phyloP scores from a whole-genome alignment of 331 rosid genomes.

The Phaseolus coccineus region DNA sequence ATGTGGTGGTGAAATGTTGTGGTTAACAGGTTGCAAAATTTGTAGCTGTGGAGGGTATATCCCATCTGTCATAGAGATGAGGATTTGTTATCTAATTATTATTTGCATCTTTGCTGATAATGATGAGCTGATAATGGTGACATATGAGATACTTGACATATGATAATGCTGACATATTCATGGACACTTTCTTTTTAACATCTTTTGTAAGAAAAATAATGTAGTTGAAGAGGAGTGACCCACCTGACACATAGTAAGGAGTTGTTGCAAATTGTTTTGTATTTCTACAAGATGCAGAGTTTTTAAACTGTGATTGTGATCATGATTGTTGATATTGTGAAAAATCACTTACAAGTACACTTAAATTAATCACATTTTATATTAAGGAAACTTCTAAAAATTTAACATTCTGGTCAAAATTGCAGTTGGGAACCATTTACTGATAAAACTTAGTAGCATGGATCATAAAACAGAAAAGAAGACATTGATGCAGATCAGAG shows the following conservation, averaged over 20 bases:
- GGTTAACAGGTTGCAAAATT: constrained; percentile 23
- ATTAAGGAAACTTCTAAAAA: not conserved
- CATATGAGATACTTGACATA: not conserved
- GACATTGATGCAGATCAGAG: not conserved
- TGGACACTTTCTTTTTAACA: not conserved
- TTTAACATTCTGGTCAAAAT: not conserved
- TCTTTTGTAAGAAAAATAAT: constrained; percentile 5
- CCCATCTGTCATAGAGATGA: constrained; percentile 24
- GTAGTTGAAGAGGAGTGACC: constrained; percentile 18
- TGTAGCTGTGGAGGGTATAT: constrained; percentile 34
- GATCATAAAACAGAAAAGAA: not conserved
- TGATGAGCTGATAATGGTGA: not conserved
- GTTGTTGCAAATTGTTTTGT: not conserved
- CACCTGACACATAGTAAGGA: not conserved
- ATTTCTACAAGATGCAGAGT: not conserved
- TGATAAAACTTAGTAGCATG: not conserved
- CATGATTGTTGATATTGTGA: not conserved
- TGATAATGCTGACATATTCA: not conserved
- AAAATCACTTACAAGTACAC: not conserved
- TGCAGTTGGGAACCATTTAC: not conserved
- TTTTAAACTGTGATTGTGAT: not conserved
- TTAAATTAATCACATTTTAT: not conserved
- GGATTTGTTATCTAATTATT: constrained; percentile 29
- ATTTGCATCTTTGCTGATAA: constrained; percentile 3
- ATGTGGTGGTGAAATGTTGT: constrained; percentile 40